phyloP scores from a whole-genome alignment of 805 yeast species.

The Candida pseudoglaebosa region DNA sequence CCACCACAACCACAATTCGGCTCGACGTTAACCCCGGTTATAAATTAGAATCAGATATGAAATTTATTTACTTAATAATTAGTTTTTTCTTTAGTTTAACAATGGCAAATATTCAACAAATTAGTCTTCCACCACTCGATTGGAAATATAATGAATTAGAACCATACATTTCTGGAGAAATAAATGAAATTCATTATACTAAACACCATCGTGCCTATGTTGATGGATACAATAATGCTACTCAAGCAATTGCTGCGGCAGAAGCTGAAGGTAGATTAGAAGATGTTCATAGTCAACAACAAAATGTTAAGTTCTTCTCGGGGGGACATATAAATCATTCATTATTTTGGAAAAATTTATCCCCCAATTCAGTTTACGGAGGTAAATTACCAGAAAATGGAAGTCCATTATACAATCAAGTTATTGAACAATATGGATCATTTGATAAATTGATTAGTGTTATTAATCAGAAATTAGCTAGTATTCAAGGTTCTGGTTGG shows the following conservation, averaged over 20 bases:
- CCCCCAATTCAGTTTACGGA: constrained; percentile 73
- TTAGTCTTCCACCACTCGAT: constrained; percentile 58
- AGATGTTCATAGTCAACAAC: constrained; percentile 61
- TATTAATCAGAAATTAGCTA: constrained; percentile 65
- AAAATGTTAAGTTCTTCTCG: constrained; percentile 82
- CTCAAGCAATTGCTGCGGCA: constrained; percentile 71
- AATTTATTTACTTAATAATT: no score
- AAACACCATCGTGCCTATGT: constrained; percentile 94
- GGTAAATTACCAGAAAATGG: constrained; percentile 53
- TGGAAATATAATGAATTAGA: constrained; percentile 84
- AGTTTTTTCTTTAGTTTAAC: background rate
- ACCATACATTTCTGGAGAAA: constrained; percentile 81
- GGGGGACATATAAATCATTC: constrained; percentile 89
- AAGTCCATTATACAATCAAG: constrained; percentile 56
- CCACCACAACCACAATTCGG: background rate
- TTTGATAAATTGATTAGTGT: constrained; percentile 60
- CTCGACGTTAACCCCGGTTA: no score
- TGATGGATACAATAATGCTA: constrained; percentile 74
- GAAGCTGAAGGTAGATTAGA: constrained; percentile 52
- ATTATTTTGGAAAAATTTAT: constrained; percentile 82
- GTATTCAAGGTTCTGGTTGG: constrained; percentile 95
- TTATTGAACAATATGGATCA: constrained; percentile 64
- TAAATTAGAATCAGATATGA: no score
- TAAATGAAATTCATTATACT: constrained; percentile 81
- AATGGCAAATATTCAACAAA: background rate